Evolutionary conservation across 2,329 filamentous ascomycete species (phyloP).

Genomic region (Phaeosphaeria sp.): DNA sequence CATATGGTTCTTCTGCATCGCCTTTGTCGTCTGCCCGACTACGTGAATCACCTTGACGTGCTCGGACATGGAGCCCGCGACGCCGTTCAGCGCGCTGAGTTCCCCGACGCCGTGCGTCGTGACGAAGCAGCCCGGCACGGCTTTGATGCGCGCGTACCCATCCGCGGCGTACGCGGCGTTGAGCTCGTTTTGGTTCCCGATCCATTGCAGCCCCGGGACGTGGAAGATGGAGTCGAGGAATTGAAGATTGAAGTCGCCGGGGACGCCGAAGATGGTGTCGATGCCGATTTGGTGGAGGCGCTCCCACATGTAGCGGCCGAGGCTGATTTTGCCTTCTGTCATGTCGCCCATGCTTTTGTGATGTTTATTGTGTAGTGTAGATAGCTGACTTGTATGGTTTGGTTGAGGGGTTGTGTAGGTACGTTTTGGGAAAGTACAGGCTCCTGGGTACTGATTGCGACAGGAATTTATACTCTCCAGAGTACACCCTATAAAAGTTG

Average conservation of each 20-base stretch:
- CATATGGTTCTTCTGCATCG: conserved; percentile 51
- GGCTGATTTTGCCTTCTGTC: conserved; percentile 41
- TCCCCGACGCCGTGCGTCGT: conserved; percentile 69
- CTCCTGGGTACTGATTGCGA: too few relatives aligned
- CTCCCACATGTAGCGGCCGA: conserved; percentile 53
- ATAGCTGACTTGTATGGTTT: background rate
- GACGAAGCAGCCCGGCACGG: conserved; percentile 57
- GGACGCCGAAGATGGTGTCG: conserved; percentile 52
- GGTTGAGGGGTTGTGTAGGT: background rate
- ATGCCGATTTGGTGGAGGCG: conserved; percentile 51
- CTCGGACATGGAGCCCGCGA: conserved; percentile 54
- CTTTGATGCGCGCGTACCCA: conserved; percentile 64
- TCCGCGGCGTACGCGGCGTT: conserved; percentile 66
- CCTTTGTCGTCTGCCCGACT: conserved; percentile 52
- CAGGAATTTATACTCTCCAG: too few relatives aligned
- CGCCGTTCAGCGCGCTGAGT: conserved; percentile 54
- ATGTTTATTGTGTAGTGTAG: background rate
- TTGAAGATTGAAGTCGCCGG: conserved; percentile 56
- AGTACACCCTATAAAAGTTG: background rate
- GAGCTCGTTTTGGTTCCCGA: conserved; percentile 65
- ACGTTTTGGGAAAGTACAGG: too few relatives aligned
- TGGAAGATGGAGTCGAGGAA: conserved; percentile 54
- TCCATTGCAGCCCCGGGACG: conserved; percentile 50
- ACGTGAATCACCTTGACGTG: conserved; percentile 55
- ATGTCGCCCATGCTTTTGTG: conserved; percentile 12